Percentiles rank a stretch among this genome's conserved stretches.
These are phyloP conservation scores for Suhomyces pyralidae DNA, from an alignment of 805 yeast species.

Conservation along the genomic window DNA sequence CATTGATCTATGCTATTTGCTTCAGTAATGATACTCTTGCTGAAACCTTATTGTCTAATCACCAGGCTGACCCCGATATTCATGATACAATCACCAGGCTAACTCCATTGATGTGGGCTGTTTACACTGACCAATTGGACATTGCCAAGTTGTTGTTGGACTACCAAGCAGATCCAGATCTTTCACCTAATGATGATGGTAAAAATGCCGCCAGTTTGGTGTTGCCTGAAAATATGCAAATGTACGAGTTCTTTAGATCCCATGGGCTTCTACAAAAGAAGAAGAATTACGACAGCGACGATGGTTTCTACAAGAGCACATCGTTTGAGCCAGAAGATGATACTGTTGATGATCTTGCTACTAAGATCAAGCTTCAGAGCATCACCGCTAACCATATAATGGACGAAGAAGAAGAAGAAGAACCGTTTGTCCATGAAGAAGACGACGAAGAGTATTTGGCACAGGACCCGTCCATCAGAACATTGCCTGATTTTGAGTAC, in stretches of 20 bases:
- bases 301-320: constrained; percentile 5
- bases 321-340: constrained; percentile 10
- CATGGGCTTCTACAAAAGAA: constrained; percentile 36
- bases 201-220: constrained; percentile 59
- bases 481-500: constrained; percentile 51
- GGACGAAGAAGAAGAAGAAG: constrained; percentile 12
- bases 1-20: constrained; percentile 51
- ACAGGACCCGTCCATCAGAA: constrained; percentile 26
- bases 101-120: constrained; percentile 87
- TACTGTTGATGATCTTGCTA: constrained; percentile 30
- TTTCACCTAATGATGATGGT: constrained; percentile 29
- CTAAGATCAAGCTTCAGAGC: constrained; percentile 32
- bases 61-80: constrained; percentile 47
- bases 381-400: constrained; percentile 16
- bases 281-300: constrained; percentile 7
- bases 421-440: constrained; percentile 18
- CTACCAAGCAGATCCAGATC: constrained; percentile 61
- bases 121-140: constrained; percentile 54
- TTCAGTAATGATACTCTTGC: constrained; percentile 48
- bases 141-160: constrained; percentile 57
- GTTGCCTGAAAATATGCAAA: constrained; percentile 47
- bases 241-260: constrained; percentile 55
- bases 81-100: constrained; percentile 48
- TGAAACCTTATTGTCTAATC: constrained; percentile 43
- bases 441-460: constrained; percentile 27